Percentiles rank a stretch among this genome's conserved stretches.
phyloP scores from a whole-genome alignment of 331 rosid species.

The Pyracantha coccinea region DNA sequence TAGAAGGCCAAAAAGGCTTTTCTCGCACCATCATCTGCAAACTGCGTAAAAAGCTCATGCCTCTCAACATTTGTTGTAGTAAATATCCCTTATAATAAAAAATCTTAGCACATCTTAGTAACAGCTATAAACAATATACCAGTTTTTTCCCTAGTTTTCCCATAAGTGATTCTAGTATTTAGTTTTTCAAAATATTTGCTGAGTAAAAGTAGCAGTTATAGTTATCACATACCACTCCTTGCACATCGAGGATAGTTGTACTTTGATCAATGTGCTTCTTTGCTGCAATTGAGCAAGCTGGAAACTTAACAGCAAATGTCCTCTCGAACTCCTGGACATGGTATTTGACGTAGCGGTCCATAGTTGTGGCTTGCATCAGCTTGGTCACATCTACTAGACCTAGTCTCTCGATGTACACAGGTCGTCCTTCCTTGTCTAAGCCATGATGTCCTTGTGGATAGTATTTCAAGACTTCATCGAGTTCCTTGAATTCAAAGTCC shows the following conservation, averaged over 20 bases:
- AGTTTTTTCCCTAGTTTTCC: not conserved
- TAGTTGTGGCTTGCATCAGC: conserved; percentile 76
- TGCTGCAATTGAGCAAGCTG: conserved; percentile 88
- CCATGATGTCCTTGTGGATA: conserved; percentile 97
- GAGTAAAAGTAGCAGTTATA: not conserved
- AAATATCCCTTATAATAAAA: not conserved
- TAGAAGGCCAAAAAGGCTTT: not conserved
- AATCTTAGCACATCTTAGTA: not conserved
- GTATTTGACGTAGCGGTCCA: conserved; percentile 75
- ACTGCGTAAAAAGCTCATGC: not conserved
- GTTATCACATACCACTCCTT: conserved; percentile 75
- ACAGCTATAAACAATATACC: not conserved
- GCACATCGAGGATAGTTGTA: conserved; percentile 86
- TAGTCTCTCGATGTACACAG: conserved; percentile 80
- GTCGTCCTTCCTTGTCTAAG: conserved; percentile 88
- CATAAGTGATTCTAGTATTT: not conserved
- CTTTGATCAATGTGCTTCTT: conserved; percentile 94
- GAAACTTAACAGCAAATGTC: conserved; percentile 65
- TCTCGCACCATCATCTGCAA: not conserved
- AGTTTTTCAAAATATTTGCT: not conserved
- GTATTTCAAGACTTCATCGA: conserved; percentile 49
- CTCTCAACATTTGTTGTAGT: not conserved
- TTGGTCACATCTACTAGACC: conserved; percentile 70
- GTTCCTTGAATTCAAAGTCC: conserved; percentile 80
- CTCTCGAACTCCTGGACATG: conserved; percentile 83